Evolutionary conservation across 2,329 filamentous ascomycete species (phyloP).

Genomic region (Pseudogymnoascus sp.): DNA sequence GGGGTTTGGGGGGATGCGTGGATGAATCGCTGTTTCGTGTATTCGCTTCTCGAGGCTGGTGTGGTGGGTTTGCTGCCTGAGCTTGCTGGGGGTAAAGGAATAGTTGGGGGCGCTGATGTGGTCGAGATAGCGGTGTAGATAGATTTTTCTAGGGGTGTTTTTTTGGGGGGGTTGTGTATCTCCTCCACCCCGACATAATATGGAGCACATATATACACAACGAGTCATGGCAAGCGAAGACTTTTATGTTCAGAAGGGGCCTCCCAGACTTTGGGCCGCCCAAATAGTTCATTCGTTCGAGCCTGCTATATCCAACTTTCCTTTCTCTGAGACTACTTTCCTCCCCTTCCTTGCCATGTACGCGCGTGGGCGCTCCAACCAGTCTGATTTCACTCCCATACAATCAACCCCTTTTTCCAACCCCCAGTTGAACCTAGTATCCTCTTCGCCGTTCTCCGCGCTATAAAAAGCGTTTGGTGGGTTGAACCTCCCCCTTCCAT

Average conservation of each 20-base stretch:
- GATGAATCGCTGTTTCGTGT: slow-evolving; percentile 88
- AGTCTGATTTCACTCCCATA: not conserved
- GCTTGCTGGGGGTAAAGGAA: slow-evolving; percentile 62
- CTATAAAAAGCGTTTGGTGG: not conserved
- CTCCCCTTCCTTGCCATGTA: not conserved
- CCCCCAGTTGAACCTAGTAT: not conserved
- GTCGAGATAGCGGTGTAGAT: not conserved
- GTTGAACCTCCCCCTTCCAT: not conserved
- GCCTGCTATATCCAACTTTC: not conserved
- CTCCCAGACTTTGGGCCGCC: slow-evolving; percentile 2
- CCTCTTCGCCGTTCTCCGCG: not conserved
- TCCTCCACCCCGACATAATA: not conserved
- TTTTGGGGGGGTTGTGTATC: not conserved
- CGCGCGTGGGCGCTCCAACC: not conserved
- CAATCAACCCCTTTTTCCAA: not conserved
- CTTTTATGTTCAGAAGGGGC: slow-evolving; percentile 2
- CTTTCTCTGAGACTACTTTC: not conserved
- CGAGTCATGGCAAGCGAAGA: not conserved
- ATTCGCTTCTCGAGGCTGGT: slow-evolving; percentile 72
- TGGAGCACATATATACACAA: not conserved
- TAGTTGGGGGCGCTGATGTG: slow-evolving; percentile 60
- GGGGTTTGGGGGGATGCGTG: slow-evolving; percentile 75
- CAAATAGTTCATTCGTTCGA: not conserved
- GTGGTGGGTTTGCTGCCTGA: slow-evolving; percentile 82
- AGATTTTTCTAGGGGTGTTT: not conserved